phyloP scores from a whole-genome alignment of 495 filamentous ascomycete genomes.

The Parathielavia hyrcaniae region DNA sequence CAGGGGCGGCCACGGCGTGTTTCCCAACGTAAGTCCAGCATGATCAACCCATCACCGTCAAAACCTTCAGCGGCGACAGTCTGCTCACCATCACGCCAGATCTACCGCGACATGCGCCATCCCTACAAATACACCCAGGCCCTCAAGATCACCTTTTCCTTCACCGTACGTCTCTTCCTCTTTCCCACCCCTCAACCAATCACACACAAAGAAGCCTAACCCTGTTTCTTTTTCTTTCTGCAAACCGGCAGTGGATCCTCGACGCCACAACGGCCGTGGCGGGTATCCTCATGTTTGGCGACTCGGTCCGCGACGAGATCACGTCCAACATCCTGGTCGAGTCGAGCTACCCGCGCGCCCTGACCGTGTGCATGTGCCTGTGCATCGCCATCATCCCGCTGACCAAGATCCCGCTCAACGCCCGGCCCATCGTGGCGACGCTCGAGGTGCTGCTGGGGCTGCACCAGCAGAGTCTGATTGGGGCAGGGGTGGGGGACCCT shows the following conservation, averaged over 20 bases:
- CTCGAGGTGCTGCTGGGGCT: constrained; percentile 74
- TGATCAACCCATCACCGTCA: not conserved
- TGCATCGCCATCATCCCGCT: constrained; percentile 90
- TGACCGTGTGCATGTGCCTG: constrained; percentile 70
- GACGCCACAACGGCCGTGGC: constrained; percentile 74
- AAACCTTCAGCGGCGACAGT: not conserved
- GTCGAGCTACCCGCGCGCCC: constrained; percentile 62
- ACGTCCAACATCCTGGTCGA: constrained; percentile 78
- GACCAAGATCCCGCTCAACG: constrained; percentile 89
- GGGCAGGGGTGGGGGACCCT: too few relatives aligned
- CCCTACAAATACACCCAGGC: constrained; percentile 75
- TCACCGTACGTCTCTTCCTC: constrained; percentile 59
- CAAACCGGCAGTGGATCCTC: constrained; percentile 68
- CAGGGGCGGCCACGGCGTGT: constrained; percentile 81
- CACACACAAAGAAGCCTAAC: not conserved
- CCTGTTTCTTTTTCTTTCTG: too few relatives aligned
- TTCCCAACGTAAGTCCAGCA: constrained; percentile 60
- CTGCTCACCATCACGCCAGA: constrained; percentile 36
- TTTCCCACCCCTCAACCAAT: not conserved
- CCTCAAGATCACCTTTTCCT: constrained; percentile 76
- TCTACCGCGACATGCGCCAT: constrained; percentile 97
- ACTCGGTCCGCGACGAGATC: constrained; percentile 75
- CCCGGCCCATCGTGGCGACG: constrained; percentile 79
- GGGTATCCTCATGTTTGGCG: constrained; percentile 91
- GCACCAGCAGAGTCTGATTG: constrained; percentile 46